These are phyloP conservation scores for Papiliotrema fonsecae DNA, from an alignment of 1,284 basidiomycete genomes.

Conservation along the genomic window DNA sequence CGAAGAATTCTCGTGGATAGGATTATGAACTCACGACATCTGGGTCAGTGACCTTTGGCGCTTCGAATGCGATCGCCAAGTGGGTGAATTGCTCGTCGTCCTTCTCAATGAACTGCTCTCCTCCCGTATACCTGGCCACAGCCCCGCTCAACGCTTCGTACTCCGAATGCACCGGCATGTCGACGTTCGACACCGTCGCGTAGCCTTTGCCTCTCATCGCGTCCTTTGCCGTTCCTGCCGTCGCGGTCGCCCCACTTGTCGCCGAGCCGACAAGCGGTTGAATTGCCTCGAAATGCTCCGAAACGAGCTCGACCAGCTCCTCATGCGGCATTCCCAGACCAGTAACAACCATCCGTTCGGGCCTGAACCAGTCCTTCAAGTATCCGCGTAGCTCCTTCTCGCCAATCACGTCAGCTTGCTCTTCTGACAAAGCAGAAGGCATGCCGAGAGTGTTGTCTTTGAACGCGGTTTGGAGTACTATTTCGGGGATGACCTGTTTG, in stretches of 20 bases:
- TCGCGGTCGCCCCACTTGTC: background rate
- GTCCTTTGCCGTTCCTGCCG: background rate
- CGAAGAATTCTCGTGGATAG: too few species aligned
- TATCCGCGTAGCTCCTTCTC: conserved; percentile 61
- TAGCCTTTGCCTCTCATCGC: conserved; percentile 33
- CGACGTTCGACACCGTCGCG: conserved; percentile 26
- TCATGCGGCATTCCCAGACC: conserved; percentile 89
- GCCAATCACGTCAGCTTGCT: conserved; percentile 69
- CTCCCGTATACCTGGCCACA: conserved; percentile 76
- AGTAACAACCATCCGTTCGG: conserved; percentile 90
- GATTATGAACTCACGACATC: conserved; percentile 68
- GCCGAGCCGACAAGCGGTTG: too few species aligned
- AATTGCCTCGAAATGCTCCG: conserved; percentile 72
- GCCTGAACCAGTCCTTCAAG: conserved; percentile 80
- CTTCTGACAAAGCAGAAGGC: conserved; percentile 80
- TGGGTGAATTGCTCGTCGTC: conserved; percentile 79
- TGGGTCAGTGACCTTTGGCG: conserved; percentile 83
- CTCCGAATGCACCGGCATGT: conserved; percentile 27
- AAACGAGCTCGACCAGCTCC: conserved; percentile 74
- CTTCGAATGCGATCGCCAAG: conserved; percentile 89
- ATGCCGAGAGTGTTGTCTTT: conserved; percentile 76
- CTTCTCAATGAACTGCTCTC: conserved; percentile 62
- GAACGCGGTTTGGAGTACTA: conserved; percentile 84
- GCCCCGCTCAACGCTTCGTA: conserved; percentile 48
- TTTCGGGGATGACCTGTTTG: conserved; percentile 91